Conservation (phyloP, 2,329 filamentous ascomycete species). For the Dothideomycetes sp. region DNA sequence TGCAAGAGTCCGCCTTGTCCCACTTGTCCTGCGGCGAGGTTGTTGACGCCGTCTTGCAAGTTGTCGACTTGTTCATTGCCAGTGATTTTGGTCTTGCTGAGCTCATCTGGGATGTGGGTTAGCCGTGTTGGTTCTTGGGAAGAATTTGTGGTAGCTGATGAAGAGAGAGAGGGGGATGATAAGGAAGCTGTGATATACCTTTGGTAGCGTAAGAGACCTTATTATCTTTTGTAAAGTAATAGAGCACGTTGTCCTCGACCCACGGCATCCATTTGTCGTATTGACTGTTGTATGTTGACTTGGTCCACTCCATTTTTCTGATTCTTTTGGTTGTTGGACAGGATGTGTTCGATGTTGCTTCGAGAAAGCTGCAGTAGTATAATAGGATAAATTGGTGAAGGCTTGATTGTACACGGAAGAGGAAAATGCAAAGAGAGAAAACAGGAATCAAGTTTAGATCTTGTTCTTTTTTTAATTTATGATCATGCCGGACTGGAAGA, state of each 20-base stretch:
- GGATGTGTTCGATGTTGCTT: neutral
- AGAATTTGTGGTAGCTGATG: no score
- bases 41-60: conserved; percentile 58
- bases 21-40: conserved; percentile 53
- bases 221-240: conserved; percentile 68
- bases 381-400: no score
- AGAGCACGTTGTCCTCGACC: conserved; percentile 64
- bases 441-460: conserved; percentile 23
- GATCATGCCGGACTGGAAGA: conserved; percentile 19
- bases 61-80: conserved; percentile 57
- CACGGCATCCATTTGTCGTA: conserved; percentile 70
- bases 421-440: neutral
- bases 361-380: no score
- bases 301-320: conserved; percentile 46
- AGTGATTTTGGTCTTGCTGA: conserved; percentile 62
- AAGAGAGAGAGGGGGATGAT: neutral
- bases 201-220: conserved; percentile 64
- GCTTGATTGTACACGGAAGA: no score
- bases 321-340: conserved; percentile 14
- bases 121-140: neutral
- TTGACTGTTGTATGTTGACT: conserved; percentile 58
- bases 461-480: conserved; percentile 28
- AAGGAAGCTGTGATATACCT: conserved; percentile 42
- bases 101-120: conserved; percentile 21
- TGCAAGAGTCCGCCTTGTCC: conserved; percentile 59